Conservation (phyloP, 805 yeast species). For the Kodamaea hsintzibuensis region DNA sequence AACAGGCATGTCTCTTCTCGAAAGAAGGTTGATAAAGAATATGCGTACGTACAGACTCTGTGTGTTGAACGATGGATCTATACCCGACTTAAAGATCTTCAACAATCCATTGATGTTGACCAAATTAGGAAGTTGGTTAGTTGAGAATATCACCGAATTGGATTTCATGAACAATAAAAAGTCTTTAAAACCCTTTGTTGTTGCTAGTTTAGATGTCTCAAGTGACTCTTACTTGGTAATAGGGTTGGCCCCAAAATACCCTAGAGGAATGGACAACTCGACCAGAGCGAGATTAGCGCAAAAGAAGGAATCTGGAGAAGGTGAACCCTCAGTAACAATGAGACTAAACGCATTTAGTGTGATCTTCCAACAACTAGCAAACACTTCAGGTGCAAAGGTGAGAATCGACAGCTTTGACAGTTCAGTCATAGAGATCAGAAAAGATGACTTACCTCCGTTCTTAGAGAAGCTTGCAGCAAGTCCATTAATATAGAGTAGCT, state of each 20-base stretch:
- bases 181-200: slow-evolving; percentile 70
- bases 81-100: slow-evolving; percentile 76
- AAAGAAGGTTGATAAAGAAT: slow-evolving; percentile 76
- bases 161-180: slow-evolving; percentile 43
- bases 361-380: slow-evolving; percentile 88
- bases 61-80: slow-evolving; percentile 74
- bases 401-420: slow-evolving; percentile 94
- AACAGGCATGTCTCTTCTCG: slow-evolving; percentile 88
- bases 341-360: slow-evolving; percentile 78
- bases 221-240: slow-evolving; percentile 83
- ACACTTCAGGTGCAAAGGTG: slow-evolving; percentile 81
- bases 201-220: slow-evolving; percentile 75
- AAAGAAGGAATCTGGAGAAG: slow-evolving; percentile 22
- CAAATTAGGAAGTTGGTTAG: slow-evolving; percentile 85
- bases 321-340: slow-evolving; percentile 44
- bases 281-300: slow-evolving; percentile 34
- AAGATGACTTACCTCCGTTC: slow-evolving; percentile 86
- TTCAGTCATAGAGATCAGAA: slow-evolving; percentile 84
- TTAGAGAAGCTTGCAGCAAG: slow-evolving; percentile 79
- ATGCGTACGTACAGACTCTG: slow-evolving; percentile 80
- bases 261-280: slow-evolving; percentile 44
- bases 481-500: slow-evolving; percentile 9
- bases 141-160: slow-evolving; percentile 84
- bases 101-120: slow-evolving; percentile 83
- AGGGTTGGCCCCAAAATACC: slow-evolving; percentile 84